Base-by-base conservation (phyloP, 768 basidiomycete species). In the Naganishia randhawae region DNA sequence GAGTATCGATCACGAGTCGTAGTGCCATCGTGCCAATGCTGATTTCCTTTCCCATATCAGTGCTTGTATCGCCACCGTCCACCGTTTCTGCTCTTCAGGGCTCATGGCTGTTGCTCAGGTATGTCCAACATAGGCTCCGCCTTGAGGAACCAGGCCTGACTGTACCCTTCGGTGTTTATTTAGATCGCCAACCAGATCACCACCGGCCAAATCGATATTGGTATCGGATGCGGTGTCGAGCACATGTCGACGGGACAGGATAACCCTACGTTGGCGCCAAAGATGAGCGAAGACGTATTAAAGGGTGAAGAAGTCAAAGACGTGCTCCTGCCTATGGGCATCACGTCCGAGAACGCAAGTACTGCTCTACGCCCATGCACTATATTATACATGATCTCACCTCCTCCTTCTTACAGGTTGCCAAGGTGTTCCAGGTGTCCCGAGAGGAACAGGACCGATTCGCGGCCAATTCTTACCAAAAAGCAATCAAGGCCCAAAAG, bases 1-100 rank as follows among this genome's bases (percentile, higher is more conserved):
- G 10, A 50, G 72, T 57, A n/a, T n/a, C n/a, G n/a, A n/a, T 2
- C 9, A 1, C 33, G 19, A 25, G 41, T 17, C 51, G 42, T 19
- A 39, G 16, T 6, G 11, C 0, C 11, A 1, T 19, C 42, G 39
- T 29, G 54, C 14, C 27, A 27, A 8, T 37, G n/a, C 54, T 55
- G 31, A 55, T 33, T 5, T 2, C 32, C 31, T 22, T 9, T 25
- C 8, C 50, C 42, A 72, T 32, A 82, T 87, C 71, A 86, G 87
- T 10, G 82, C 87, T 4, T 80, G 89, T 16, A 74, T 96, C 74
- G 87, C 88, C 81, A 92, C 91, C 19, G 85, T 93, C 71, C 94
- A 96, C 81, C 84, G 93, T 33, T 91, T 94, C 80, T 95, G 93
- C 81, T 91, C 91, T 0, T 89, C 87, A 41, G 92, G 92, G 45